Base-by-base conservation (phyloP, 345 rosid species). In the Gossypium herbaceum region DNA sequence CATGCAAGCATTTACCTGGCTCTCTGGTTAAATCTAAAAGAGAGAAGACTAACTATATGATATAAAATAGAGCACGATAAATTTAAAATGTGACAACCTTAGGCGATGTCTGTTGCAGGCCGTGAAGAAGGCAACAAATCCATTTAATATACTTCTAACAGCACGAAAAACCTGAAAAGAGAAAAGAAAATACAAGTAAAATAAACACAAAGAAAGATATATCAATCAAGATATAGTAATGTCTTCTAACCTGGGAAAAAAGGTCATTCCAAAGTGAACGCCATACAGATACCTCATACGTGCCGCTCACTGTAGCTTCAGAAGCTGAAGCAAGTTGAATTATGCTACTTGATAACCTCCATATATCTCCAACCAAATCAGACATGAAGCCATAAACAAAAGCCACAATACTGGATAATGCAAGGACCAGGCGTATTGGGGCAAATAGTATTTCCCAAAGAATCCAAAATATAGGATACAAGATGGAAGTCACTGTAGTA, bases 51-150 rank as follows among this genome's bases (percentile, higher is more conserved):
- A 19, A 27, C 10, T 65, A 11, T 64, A 29, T 41, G 13, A 12
- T 3, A 41, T 43, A 34, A 22, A 11, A 68, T 1, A 19, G 20
- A 20, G 27, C 1, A 48, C 52, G 22, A 70, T 17, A 50, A 27
- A 51, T 13, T 29, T n/a, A 50, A 68, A 43, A 41, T 9, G 19
- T 8, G 16, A 77, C 83, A 56, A 96, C 99, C 99, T 93, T 59
- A 96, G 97, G 64, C 98, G 98, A 83, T 96, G 99, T 81, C 99
- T 86, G 83, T 96, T 93, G 86, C 99, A 96, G 29, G 97, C 89
- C 34, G 90, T 76, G 77, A 92, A 93, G 87, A 90, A 89, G 66
- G 94, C 99, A 27, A 92, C 91, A 74, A 92, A 86, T 20, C 99
- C 99, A 75, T 93, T 85, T 78, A 93, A 76, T 81, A 96, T 96